Conservation (phyloP, 192 early-diverging fungal species). For the Coemansia sp. region DNA sequence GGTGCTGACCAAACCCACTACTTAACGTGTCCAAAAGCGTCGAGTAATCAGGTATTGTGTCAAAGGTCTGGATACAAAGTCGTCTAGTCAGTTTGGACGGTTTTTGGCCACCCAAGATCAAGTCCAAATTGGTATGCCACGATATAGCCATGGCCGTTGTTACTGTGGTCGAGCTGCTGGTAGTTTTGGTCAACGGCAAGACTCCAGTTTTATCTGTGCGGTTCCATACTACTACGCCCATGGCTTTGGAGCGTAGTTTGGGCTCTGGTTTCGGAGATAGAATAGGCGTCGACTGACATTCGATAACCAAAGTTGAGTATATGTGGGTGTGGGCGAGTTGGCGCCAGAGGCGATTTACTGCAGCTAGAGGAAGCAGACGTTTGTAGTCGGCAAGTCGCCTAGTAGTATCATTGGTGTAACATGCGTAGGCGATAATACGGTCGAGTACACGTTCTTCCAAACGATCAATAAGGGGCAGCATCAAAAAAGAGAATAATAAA, state of each 20-base stretch:
- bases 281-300: slow-evolving; percentile 11
- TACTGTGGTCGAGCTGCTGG: background rate
- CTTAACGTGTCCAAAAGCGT: slow-evolving; percentile 13
- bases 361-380: slow-evolving; percentile 18
- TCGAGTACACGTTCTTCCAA: slow-evolving; percentile 23
- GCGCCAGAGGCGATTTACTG: slow-evolving; percentile 28
- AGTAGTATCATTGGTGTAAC: background rate
- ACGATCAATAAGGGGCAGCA: slow-evolving; percentile 1
- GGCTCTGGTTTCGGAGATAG: background rate
- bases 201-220: background rate
- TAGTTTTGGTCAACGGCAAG: background rate
- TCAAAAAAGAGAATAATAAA: background rate
- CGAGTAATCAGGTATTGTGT: slow-evolving; percentile 17
- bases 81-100: background rate
- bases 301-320: slow-evolving; percentile 25
- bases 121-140: slow-evolving; percentile 24
- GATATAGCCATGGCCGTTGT: background rate
- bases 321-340: slow-evolving; percentile 5
- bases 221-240: background rate
- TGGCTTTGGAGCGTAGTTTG: background rate
- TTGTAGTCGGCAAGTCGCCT: slow-evolving; percentile 14
- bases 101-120: background rate
- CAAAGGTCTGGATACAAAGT: slow-evolving; percentile 31
- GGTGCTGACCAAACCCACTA: background rate
- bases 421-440: slow-evolving; percentile 21